phyloP scores from a whole-genome alignment of 148 eudicot genomes.

The Rhododendron molle region DNA sequence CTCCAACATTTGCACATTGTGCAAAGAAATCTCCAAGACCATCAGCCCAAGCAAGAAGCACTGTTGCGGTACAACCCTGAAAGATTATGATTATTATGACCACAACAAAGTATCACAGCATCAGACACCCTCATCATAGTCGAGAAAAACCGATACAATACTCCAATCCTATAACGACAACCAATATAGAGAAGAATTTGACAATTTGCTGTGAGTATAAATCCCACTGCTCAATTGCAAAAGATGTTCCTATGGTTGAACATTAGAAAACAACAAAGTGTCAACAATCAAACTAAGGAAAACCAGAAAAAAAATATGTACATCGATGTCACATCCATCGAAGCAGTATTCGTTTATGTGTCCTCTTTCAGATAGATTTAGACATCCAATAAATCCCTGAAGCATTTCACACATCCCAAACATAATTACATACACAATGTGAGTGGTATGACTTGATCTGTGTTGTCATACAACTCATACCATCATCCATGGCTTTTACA shows the following conservation, averaged over 20 bases:
- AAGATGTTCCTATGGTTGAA: background rate
- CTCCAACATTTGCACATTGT: constrained; percentile 99
- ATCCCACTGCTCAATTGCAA: background rate
- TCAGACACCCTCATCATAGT: background rate
- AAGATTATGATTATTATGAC: constrained; percentile 19
- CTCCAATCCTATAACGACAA: background rate
- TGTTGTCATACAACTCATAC: background rate
- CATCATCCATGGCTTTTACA: background rate
- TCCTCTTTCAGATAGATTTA: background rate
- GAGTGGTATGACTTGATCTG: background rate
- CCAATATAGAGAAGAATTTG: background rate
- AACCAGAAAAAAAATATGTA: background rate
- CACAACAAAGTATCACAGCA: background rate
- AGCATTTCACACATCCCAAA: background rate
- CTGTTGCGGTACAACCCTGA: constrained; percentile 99
- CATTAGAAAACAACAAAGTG: background rate
- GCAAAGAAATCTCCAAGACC: constrained; percentile 56
- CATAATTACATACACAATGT: background rate
- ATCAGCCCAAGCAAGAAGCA: constrained; percentile 86
- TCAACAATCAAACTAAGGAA: background rate
- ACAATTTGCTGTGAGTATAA: background rate
- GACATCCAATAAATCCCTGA: background rate
- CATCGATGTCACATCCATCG: background rate
- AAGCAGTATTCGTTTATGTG: background rate
- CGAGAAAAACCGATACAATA: background rate